Percentiles rank a stretch among this genome's conserved stretches.
phyloP scores from a whole-genome alignment of 176 grass and related monocot genomes.

The Urochloa ruziziensis region DNA sequence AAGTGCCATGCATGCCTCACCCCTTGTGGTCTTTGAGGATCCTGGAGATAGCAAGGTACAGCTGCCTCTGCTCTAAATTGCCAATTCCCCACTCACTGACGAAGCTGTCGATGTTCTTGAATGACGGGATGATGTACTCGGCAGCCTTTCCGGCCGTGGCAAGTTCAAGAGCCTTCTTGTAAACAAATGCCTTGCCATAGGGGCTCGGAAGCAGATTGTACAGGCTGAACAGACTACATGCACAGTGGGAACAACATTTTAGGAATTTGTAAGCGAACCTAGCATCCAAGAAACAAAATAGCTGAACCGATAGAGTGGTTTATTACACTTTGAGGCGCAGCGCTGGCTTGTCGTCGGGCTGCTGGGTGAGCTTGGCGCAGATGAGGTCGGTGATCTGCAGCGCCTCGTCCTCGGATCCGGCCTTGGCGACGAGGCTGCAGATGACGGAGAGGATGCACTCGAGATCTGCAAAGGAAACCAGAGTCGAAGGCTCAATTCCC shows the following conservation, averaged over 20 bases:
- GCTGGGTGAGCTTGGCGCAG: slow-evolving; percentile 71
- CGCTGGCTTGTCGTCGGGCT: slow-evolving; percentile 60
- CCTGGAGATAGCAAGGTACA: slow-evolving; percentile 57
- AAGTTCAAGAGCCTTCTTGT: slow-evolving; percentile 73
- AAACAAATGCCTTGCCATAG: slow-evolving; percentile 67
- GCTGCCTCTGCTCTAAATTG: slow-evolving; percentile 68
- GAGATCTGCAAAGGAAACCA: slow-evolving; percentile 59
- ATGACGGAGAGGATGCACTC: slow-evolving; percentile 82
- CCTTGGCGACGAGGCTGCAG: slow-evolving; percentile 83
- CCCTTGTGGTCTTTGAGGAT: slow-evolving; percentile 87
- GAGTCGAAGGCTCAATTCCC: background rate
- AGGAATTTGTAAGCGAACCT: background rate
- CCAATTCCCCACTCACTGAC: slow-evolving; percentile 72
- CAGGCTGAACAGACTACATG: slow-evolving; percentile 64
- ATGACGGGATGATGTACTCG: slow-evolving; percentile 67
- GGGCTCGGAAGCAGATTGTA: slow-evolving; percentile 77
- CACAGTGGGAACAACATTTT: background rate
- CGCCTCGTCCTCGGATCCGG: slow-evolving; percentile 64
- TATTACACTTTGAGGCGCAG: slow-evolving; percentile 82
- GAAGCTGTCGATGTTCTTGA: slow-evolving; percentile 79
- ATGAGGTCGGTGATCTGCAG: slow-evolving; percentile 74
- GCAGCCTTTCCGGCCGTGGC: slow-evolving; percentile 58
- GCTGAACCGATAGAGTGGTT: background rate
- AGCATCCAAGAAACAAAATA: background rate
- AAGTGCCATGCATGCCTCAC: background rate